Base-by-base conservation (phyloP, 345 rosid genomes). In the Chamaenerion angustifolium region DNA sequence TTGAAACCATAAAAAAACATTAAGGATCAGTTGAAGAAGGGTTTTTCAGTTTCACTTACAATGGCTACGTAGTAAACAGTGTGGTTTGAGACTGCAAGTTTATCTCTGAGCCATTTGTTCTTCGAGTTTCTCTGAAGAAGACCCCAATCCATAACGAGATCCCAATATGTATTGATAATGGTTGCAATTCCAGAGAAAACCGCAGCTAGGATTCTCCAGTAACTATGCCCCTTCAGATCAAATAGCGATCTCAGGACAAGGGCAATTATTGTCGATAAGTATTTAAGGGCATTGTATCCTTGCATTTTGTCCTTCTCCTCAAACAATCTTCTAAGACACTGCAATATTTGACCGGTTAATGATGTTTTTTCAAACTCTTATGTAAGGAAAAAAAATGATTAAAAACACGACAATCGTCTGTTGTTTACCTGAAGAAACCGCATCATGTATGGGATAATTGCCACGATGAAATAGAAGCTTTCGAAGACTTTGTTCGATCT, bases 81-180 rank as follows among this genome's bases (percentile, higher is more conserved):
- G 63, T 48, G 72, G 71, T 64, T 42, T 7, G 79, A 74, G 42
- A 83, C 8, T 18, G 72, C 41, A 46, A 88, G 88, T 60, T 87
- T 83, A 51, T 88, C 96, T 64, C 96, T 81, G 47, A 88, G 64
- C 88, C 90, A 88, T 16, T 77, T 78, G 69, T 87, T 87, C n/a
- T 50, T 72, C 11, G 94, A 76, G 57, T 74, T 47, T 31, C 70
- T 47, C 45, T 53, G 56, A 62, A 87, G 68, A 51, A 83, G 90
- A 48, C 94, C 96, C 94, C 96, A 81, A 40, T 83, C 94, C 8
- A 62, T 60, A 44, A 77, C 81, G 43, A 87, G 51, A 56, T 83
- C 96, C 94, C 96, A 81, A 14, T 81, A 79, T n/a, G 83, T 74
- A 44, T 51, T 69, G 55, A 56, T 23, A 23, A 81, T 17, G 0